Percentiles rank a stretch among this genome's conserved stretches.
Conservation (phyloP, 2,329 filamentous ascomycete species). For the Ceratocystis smalleyi region DNA sequence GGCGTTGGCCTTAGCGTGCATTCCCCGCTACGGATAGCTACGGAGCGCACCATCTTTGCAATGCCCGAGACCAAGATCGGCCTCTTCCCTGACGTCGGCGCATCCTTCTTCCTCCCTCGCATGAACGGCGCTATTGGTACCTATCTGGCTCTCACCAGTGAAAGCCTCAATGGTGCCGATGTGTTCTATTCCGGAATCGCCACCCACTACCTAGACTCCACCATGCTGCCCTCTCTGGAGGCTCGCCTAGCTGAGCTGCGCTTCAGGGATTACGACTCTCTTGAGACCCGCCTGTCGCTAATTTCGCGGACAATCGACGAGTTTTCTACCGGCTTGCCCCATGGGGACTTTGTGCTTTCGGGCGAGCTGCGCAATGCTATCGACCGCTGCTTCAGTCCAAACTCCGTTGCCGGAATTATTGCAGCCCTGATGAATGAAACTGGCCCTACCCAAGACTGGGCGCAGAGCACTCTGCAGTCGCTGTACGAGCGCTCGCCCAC, state of each 20-base stretch:
- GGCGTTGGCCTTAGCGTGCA: constrained; percentile 89
- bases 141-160: constrained; percentile 84
- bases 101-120: constrained; percentile 84
- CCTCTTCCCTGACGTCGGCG: constrained; percentile 96
- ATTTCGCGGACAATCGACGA: constrained; percentile 86
- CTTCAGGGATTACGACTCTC: constrained; percentile 61
- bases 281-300: constrained; percentile 47
- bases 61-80: constrained; percentile 99
- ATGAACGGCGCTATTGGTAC: constrained; percentile 78
- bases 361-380: constrained; percentile 64
- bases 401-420: constrained; percentile 55
- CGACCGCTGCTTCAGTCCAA: constrained; percentile 63
- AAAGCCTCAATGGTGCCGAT: constrained; percentile 65
- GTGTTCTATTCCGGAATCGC: constrained; percentile 83
- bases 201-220: constrained; percentile 92
- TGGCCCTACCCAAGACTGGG: constrained; percentile 53
- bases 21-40: constrained; percentile 90
- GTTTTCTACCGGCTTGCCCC: constrained; percentile 71
- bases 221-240: constrained; percentile 65
- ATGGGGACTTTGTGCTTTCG: constrained; percentile 46
- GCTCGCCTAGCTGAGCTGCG: constrained; percentile 73
- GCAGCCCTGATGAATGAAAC: constrained; percentile 39
- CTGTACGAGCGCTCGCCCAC: constrained; percentile 71
- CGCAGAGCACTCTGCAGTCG: constrained; percentile 57
- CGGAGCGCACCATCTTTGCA: constrained; percentile 85